Conservation (phyloP, 257 asterid species). For the Leptodermis oblonga region DNA sequence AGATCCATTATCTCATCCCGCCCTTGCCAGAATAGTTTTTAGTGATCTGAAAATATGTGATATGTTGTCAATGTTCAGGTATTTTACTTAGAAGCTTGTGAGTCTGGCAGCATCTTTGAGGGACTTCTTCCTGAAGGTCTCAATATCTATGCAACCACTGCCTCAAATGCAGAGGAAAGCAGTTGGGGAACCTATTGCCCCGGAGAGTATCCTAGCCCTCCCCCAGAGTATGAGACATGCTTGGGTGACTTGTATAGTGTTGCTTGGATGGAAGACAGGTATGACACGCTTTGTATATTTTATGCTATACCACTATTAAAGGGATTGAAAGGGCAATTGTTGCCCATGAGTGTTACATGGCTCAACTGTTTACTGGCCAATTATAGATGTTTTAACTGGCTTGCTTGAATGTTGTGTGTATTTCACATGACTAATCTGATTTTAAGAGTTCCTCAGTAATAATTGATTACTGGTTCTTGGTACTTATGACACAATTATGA, state of each 20-base stretch:
- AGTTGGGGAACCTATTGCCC: constrained; percentile 99
- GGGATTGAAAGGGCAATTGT: neutral
- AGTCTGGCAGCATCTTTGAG: constrained; percentile 94
- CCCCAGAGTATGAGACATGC: constrained; percentile 85
- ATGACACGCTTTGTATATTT: constrained; percentile 34
- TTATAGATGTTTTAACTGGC: neutral
- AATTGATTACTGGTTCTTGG: neutral
- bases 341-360: neutral
- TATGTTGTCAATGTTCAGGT: constrained; percentile 38
- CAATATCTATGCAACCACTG: constrained; percentile 91
- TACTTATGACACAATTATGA: neutral
- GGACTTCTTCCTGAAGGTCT: constrained; percentile 85
- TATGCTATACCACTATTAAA: neutral
- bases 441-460: neutral
- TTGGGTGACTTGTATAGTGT: constrained; percentile 91
- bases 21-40: neutral
- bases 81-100: constrained; percentile 95
- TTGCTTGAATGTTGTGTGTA: neutral
- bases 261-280: constrained; percentile 99
- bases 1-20: neutral
- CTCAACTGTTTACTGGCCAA: neutral
- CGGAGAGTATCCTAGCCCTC: constrained; percentile 79
- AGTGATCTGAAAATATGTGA: constrained; percentile 14
- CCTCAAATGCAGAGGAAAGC: constrained; percentile 91
- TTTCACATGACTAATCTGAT: neutral